phyloP scores from a whole-genome alignment of 2,329 filamentous ascomycete genomes.

The Calonectria henricotiae region DNA sequence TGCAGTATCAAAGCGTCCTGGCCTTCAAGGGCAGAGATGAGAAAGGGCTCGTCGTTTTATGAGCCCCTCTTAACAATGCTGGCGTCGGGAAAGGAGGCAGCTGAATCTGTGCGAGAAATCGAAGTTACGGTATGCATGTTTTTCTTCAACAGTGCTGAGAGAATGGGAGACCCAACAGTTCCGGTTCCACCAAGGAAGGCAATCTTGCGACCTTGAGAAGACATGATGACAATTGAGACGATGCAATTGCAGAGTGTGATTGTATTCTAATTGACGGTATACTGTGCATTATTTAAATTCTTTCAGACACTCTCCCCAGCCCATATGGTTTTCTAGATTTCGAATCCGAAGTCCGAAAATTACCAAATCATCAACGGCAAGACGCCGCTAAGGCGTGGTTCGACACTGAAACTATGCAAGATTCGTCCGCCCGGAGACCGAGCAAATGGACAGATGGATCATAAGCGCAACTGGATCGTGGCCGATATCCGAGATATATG shows the following conservation, averaged over 20 bases:
- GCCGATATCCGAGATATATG: neutral
- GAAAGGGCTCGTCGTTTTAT: constrained; percentile 63
- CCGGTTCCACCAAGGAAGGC: constrained; percentile 57
- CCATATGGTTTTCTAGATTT: no score
- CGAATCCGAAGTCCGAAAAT: neutral
- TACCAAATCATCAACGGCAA: neutral
- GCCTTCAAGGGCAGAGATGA: constrained; percentile 51
- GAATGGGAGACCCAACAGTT: constrained; percentile 58
- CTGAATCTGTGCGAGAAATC: constrained; percentile 64
- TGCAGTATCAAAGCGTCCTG: constrained; percentile 57
- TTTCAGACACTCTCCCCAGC: neutral
- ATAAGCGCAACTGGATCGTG: neutral
- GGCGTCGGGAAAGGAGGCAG: constrained; percentile 59
- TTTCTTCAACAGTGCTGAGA: constrained; percentile 60
- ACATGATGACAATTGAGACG: constrained; percentile 34
- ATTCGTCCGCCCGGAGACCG: constrained; percentile 18
- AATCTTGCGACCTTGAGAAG: constrained; percentile 48
- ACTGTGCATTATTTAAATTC: neutral
- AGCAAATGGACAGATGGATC: neutral
- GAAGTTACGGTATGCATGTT: constrained; percentile 68
- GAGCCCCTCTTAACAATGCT: constrained; percentile 61
- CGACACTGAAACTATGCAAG: neutral
- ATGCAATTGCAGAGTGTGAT: constrained; percentile 5
- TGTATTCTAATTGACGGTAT: neutral
- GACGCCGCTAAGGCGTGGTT: no score